Evolutionary conservation across 441 rosid genomes (phyloP).

Genomic region (Geranium incanum): DNA sequence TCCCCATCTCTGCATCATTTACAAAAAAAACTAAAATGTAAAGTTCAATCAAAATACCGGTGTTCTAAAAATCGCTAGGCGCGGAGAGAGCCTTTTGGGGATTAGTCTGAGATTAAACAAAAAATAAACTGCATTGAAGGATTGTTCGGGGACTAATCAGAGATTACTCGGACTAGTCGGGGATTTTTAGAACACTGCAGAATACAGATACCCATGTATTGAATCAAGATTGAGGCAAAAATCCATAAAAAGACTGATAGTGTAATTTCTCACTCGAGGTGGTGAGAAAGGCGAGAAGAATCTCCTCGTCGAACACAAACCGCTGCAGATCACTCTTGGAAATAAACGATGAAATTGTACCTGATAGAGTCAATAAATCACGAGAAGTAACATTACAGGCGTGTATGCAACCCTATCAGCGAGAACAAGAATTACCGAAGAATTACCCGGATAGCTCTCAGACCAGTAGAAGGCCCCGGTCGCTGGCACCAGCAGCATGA

Average conservation of each 20-base stretch:
- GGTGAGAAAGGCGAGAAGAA: conserved; percentile 62
- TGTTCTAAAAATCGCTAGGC: no score
- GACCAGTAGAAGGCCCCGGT: conserved; percentile 68
- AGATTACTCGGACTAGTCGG: no score
- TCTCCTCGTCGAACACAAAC: conserved; percentile 58
- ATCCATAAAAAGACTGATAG: neutral
- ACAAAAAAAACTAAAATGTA: neutral
- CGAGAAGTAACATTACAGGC: neutral
- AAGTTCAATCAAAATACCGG: no score
- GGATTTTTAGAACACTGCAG: no score
- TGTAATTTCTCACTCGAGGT: conserved; percentile 45
- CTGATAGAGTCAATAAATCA: conserved; percentile 30
- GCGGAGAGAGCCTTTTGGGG: no score
- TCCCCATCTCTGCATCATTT: conserved; percentile 50
- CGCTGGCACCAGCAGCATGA: conserved; percentile 62
- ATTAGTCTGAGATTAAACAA: no score
- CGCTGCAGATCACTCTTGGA: conserved; percentile 49
- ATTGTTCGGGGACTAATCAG: no score
- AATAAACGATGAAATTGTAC: conserved; percentile 29
- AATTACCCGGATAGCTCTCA: conserved; percentile 58
- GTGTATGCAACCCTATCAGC: neutral
- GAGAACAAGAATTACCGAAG: neutral
- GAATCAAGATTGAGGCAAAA: neutral
- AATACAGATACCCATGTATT: no score
- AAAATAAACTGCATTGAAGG: no score